phyloP scores from a whole-genome alignment of 176 grass and related monocot genomes.

The Lolium perenne region DNA sequence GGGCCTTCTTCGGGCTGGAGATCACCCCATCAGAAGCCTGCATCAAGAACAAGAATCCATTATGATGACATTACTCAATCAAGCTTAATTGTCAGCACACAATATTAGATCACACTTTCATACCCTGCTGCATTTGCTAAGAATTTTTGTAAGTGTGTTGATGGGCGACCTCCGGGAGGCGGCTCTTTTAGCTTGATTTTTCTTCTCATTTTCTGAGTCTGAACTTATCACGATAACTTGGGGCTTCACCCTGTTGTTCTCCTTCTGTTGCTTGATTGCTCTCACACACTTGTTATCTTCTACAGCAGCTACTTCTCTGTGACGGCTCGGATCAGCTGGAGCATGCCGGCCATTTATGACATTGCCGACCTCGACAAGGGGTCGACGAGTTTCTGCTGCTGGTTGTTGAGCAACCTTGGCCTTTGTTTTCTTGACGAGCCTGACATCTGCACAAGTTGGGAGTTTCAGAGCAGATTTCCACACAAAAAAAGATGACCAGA shows the following conservation, averaged over 20 bases:
- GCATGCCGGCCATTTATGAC: slow-evolving; percentile 28
- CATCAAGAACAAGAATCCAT: slow-evolving; percentile 17
- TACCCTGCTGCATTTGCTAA: slow-evolving; percentile 57
- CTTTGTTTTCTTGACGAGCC: slow-evolving; percentile 38
- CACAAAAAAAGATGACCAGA: background rate
- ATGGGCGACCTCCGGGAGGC: slow-evolving; percentile 35
- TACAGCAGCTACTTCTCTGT: slow-evolving; percentile 28
- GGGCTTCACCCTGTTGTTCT: slow-evolving; percentile 28
- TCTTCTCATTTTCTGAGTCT: slow-evolving; percentile 47
- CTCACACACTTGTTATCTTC: slow-evolving; percentile 25
- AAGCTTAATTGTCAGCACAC: background rate
- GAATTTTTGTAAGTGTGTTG: slow-evolving; percentile 18
- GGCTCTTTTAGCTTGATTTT: background rate
- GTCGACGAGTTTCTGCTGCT: slow-evolving; percentile 23
- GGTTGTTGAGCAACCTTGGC: slow-evolving; percentile 14
- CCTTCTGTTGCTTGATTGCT: slow-evolving; percentile 33
- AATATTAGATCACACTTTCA: background rate
- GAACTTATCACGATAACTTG: slow-evolving; percentile 48
- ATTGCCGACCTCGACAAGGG: slow-evolving; percentile 39
- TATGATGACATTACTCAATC: background rate
- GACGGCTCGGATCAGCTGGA: slow-evolving; percentile 24
- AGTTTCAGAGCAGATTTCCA: slow-evolving; percentile 12
- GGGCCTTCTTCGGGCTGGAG: slow-evolving; percentile 30
- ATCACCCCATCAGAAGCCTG: slow-evolving; percentile 55
- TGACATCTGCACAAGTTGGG: slow-evolving; percentile 42